Evolutionary conservation across 1,139 yeast genomes (phyloP), one percentile per base, ranked within the genome.

Genomic region (Maudiozyma humilis): DNA sequence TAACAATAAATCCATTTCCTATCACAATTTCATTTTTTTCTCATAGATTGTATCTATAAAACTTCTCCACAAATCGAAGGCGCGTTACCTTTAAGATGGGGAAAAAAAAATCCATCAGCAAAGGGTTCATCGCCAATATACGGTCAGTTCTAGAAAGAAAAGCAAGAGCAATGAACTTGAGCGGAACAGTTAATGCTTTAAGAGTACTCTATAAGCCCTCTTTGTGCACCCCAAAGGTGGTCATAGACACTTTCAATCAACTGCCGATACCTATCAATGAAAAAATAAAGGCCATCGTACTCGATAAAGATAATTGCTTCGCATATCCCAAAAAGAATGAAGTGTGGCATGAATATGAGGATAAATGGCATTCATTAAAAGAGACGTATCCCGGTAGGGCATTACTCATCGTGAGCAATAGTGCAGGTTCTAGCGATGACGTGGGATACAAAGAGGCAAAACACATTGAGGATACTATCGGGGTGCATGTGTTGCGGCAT

Each of bases 271-370:
- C 82, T 19, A 57, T 74, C 10, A 67, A 70, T 2, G 52, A 60
- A 10, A 60, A 63, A 12, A 83, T 88, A 48, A 82, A 77, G 53
- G 96, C 93, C 0, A 74, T 91, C 2, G 93, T 91, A 0, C 70
- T 91, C 25, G 99, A 91, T 61, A 91, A 93, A 62, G 99, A 91
- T 64, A 93, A 91, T 62, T 91, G 97, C 59, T 84, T 91, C 62
- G 95, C 98, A 3, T 73, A 75, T 52, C 94, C 93, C 39, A 84
- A 86, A 47, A 83, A 80, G 46, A 83, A 82, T 53, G 75, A 77
- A 48, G 83, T 91, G 2, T 88, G 88, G 86, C 88, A 85, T 0
- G 83, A 67, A 2, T 87, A 88, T 56, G 36, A 67, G 59, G 69
- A 68, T 7, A 71, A 75, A 14, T 87, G 94, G 93, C 64, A 68